A percentile compares a stretch with the other conserved stretches of the same genome.
Conservation (phyloP, 768 basidiomycete genomes). For the Pisolithus orientalis region DNA sequence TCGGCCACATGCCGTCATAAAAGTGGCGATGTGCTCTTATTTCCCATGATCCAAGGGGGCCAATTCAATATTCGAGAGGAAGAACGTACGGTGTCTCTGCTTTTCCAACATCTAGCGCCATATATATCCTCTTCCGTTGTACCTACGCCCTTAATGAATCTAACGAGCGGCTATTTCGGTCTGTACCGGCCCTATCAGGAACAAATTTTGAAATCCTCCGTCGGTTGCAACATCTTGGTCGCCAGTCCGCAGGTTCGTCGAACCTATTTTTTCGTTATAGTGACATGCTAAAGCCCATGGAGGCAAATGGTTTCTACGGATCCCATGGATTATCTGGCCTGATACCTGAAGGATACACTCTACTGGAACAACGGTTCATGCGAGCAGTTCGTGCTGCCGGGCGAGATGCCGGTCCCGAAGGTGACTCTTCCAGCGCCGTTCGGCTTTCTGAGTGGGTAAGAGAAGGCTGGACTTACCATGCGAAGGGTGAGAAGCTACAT, state of each 20-base stretch:
- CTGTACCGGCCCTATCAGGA: constrained; percentile 76
- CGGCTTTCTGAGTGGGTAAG: constrained; percentile 83
- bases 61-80: constrained; percentile 86
- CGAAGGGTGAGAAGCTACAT: constrained; percentile 64
- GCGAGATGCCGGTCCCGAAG: constrained; percentile 19
- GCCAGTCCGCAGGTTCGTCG: constrained; percentile 73
- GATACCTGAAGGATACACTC: constrained; percentile 93
- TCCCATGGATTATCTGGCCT: constrained; percentile 86
- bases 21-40: constrained; percentile 45
- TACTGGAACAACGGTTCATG: constrained; percentile 83
- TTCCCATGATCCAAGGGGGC: constrained; percentile 86
- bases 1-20: constrained; percentile 3
- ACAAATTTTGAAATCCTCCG: constrained; percentile 52
- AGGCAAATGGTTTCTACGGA: constrained; percentile 96
- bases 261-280: neutral
- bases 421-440: constrained; percentile 39
- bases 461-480: constrained; percentile 95
- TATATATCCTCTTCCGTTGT: neutral
- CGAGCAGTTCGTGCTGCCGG: constrained; percentile 46
- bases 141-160: constrained; percentile 51
- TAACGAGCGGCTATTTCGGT: constrained; percentile 96
- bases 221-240: constrained; percentile 68
- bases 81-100: constrained; percentile 50
- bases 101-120: constrained; percentile 48
- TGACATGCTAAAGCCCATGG: constrained; percentile 1